Evolutionary conservation across 139 green algal species (phyloP).

Genomic region (Micractinium sp.): DNA sequence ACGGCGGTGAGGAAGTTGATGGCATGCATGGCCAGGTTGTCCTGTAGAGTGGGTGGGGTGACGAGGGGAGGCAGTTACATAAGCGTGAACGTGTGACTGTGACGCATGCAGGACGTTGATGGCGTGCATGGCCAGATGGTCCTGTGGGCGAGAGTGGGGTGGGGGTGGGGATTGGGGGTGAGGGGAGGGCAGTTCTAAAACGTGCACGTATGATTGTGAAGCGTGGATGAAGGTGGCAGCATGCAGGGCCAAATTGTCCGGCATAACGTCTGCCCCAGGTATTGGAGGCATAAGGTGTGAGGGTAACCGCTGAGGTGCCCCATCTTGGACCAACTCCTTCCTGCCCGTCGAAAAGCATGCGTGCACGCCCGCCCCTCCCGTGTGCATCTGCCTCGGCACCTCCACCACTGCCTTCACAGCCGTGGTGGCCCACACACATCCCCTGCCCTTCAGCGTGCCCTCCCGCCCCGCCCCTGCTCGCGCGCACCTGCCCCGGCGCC

Average conservation of each 20-base stretch:
- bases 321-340: neutral
- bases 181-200: too few relatives aligned
- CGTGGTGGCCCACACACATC: too few relatives aligned
- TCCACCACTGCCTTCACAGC: neutral
- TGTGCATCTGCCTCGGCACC: neutral
- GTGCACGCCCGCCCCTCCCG: too few relatives aligned
- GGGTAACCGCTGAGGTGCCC: neutral
- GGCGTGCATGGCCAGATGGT: too few relatives aligned
- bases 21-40: conserved; percentile 90
- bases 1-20: conserved; percentile 96
- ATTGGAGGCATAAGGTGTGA: neutral
- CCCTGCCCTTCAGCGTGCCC: neutral
- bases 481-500: conserved; percentile 50
- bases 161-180: too few relatives aligned
- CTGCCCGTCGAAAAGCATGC: neutral
- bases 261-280: too few relatives aligned
- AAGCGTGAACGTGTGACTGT: too few relatives aligned
- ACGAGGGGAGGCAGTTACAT: neutral
- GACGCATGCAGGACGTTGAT: too few relatives aligned
- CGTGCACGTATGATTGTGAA: too few relatives aligned
- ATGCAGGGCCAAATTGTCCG: too few relatives aligned
- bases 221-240: too few relatives aligned
- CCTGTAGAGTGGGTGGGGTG: conserved; percentile 55
- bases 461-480: neutral
- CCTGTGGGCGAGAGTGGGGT: too few relatives aligned